Percentiles rank a stretch among this genome's conserved stretches.
These are phyloP conservation scores for Magnolia officinalis DNA, from an alignment of 164 flowering plant genomes.

Conservation along the genomic window DNA sequence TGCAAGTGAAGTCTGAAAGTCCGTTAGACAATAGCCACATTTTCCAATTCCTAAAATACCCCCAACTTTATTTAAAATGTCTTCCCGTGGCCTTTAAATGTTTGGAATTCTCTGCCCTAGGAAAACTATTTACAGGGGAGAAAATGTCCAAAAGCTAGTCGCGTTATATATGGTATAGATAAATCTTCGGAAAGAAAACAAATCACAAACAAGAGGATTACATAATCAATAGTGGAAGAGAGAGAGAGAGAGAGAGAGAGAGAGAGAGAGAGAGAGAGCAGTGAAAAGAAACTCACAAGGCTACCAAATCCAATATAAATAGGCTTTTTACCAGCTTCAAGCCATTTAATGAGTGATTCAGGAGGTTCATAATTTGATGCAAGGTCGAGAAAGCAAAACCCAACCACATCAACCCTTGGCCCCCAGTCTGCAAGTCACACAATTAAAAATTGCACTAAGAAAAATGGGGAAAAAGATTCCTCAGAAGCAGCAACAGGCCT, in stretches of 20 bases:
- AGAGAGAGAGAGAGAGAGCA: not conserved
- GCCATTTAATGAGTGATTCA: slow-evolving; percentile 69
- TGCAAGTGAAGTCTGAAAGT: too few species aligned
- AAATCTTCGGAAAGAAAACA: too few species aligned
- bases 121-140: too few species aligned
- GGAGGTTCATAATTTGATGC: slow-evolving; percentile 96
- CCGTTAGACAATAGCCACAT: too few species aligned
- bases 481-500: not conserved
- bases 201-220: too few species aligned
- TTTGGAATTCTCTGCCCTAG: too few species aligned
- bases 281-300: slow-evolving; percentile 64
- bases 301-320: slow-evolving; percentile 97
- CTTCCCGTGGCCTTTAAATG: too few species aligned
- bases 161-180: too few species aligned
- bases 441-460: not conserved
- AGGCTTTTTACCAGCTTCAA: slow-evolving; percentile 76
- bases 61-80: too few species aligned
- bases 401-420: slow-evolving; percentile 90
- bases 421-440: slow-evolving; percentile 87
- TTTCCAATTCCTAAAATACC: too few species aligned
- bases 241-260: not conserved
- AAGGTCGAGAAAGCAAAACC: slow-evolving; percentile 98
- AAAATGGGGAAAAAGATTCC: not conserved
- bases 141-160: too few species aligned
- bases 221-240: too few species aligned